Evolutionary conservation across 2,329 filamentous ascomycete genomes (phyloP).

Genomic region (Alternaria brassicicola): DNA sequence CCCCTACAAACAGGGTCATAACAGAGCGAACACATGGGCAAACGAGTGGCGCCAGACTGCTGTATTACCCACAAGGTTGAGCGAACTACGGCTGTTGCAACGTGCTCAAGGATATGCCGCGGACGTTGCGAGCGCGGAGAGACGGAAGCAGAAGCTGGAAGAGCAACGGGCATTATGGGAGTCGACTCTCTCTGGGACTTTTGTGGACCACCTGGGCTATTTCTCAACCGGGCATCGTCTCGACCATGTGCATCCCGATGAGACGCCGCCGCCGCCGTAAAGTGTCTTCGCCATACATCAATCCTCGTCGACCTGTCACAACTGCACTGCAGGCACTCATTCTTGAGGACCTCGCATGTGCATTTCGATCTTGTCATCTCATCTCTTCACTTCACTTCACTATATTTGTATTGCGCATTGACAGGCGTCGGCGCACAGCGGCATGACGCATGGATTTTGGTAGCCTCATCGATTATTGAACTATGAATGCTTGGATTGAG

Average conservation of each 20-base stretch:
- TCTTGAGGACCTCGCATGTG: neutral
- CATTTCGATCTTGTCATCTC: neutral
- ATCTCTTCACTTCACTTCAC: neutral
- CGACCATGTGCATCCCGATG: slow-evolving; percentile 7
- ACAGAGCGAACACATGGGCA: slow-evolving; percentile 12
- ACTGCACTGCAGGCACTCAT: neutral
- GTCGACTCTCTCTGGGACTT: slow-evolving; percentile 23
- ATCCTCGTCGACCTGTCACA: neutral
- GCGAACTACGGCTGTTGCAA: slow-evolving; percentile 10
- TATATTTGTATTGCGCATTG: neutral
- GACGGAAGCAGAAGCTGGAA: slow-evolving; percentile 9
- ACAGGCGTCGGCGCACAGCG: slow-evolving; percentile 1
- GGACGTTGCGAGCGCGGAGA: slow-evolving; percentile 4
- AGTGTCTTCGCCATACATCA: neutral
- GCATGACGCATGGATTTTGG: neutral
- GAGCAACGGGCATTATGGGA: slow-evolving; percentile 29
- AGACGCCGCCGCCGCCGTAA: neutral
- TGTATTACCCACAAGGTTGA: neutral
- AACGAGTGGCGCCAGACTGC: slow-evolving; percentile 12
- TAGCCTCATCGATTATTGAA: neutral
- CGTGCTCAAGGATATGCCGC: slow-evolving; percentile 8
- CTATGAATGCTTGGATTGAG: neutral
- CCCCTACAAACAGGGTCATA: slow-evolving; percentile 6
- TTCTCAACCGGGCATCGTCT: slow-evolving; percentile 10
- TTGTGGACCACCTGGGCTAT: slow-evolving; percentile 12